Evolutionary conservation across 129 eudicot species (phyloP), one percentile per base, ranked within the genome.

Genomic region (Artemisia annua): DNA sequence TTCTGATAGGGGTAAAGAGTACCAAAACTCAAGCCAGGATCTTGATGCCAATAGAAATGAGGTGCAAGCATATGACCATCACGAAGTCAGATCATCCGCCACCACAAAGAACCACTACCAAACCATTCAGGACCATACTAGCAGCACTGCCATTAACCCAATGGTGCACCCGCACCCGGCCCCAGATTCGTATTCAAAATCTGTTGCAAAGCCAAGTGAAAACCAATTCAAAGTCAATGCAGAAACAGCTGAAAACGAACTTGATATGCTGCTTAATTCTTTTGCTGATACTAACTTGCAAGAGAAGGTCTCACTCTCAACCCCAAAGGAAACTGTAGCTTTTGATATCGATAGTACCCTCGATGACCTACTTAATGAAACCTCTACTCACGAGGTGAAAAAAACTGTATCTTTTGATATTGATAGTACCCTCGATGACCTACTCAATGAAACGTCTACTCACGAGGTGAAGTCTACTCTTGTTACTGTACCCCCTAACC

Each of bases 251-350:
- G 98, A 89, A 78, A 86, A 80, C 0, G 98, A 93, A 73, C 96
- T 93, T 4, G 96, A 93, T 80, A 74, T 92, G 83, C 94, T 92
- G 52, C 89, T 89, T 13, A 80, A 78, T 70, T 87, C 98, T 22
- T 84, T 89, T 58, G 69, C 22, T 52, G 89, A 85, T 58, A 70
- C 82, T 20, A 75, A 74, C 44, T n/a, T 84, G 61, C 63, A 63
- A 26, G 72, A 78, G 55, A 71, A 55, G 16, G 53, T 65, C 1
- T 19, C 63, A 68, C 49, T 48, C 0, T 46, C 72, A 71, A 63
- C 66, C 10, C 46, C 72, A 66, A 69, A 60, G 56, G 63, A 35
- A 20, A 63, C 44, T 2, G 43, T 75, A 26, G 73, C 78, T 70
- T 61, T 72, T 32, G 78, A 66, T 76, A 71, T 87, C 0, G 94